Conservation (phyloP, 2,329 filamentous ascomycete species). For the Aureobasidium sp. region DNA sequence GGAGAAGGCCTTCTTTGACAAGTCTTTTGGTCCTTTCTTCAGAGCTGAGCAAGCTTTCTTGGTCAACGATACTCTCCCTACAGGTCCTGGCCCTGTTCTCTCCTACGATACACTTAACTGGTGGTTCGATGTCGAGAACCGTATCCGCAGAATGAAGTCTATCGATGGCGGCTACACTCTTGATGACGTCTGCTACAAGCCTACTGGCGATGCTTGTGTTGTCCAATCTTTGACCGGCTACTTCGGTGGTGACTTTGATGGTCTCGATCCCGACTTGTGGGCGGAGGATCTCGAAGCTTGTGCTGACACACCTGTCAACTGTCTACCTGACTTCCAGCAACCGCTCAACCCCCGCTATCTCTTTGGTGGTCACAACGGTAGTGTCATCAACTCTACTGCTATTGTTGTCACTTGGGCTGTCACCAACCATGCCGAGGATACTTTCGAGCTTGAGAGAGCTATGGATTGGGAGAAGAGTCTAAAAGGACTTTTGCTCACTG, state of each 20-base stretch:
- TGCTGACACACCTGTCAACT: constrained; percentile 81
- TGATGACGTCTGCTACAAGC: constrained; percentile 93
- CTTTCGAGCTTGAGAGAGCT: constrained; percentile 73
- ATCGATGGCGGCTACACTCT: constrained; percentile 73
- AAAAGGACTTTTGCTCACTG: constrained; percentile 76
- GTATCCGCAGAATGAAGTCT: constrained; percentile 78
- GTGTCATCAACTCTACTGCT: constrained; percentile 77
- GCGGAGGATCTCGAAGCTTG: constrained; percentile 76
- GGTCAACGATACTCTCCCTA: constrained; percentile 81
- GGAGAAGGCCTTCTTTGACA: constrained; percentile 95
- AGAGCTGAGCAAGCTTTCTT: constrained; percentile 94
- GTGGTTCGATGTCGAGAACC: constrained; percentile 94
- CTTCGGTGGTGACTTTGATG: constrained; percentile 73
- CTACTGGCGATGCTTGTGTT: constrained; percentile 88
- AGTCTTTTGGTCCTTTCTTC: constrained; percentile 95
- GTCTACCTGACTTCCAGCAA: constrained; percentile 89
- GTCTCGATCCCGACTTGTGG: constrained; percentile 75
- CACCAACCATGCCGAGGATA: constrained; percentile 83
- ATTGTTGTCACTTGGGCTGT: constrained; percentile 97
- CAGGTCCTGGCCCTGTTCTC: constrained; percentile 78
- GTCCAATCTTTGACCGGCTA: constrained; percentile 95
- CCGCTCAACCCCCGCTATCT: constrained; percentile 89
- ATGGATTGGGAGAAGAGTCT: constrained; percentile 92
- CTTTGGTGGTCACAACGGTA: constrained; percentile 79
- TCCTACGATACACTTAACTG: constrained; percentile 90